A percentile compares a stretch with the other conserved stretches of the same genome.
Evolutionary conservation across 2,329 filamentous ascomycete species (phyloP).

Genomic region (Colletotrichum godetiae): DNA sequence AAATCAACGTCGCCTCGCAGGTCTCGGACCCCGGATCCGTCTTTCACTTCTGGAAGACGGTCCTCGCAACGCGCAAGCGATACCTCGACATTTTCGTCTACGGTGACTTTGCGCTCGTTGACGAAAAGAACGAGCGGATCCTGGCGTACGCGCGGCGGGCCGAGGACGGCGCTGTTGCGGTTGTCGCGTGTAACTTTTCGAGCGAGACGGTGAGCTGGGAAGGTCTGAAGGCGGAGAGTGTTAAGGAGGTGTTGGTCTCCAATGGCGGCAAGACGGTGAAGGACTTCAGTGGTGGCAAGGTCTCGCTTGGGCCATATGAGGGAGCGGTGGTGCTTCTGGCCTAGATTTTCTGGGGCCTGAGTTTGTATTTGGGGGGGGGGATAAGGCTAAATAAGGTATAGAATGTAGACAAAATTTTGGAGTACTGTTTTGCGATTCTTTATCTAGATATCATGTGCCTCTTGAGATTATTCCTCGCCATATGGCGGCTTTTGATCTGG

Average conservation of each 20-base stretch:
- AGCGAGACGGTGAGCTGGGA: constrained; percentile 46
- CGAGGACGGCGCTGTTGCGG: constrained; percentile 44
- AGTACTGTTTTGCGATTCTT: background rate
- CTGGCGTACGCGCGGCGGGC: constrained; percentile 52
- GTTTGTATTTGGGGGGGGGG: background rate
- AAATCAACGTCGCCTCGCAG: constrained; percentile 72
- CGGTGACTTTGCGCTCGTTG: constrained; percentile 61
- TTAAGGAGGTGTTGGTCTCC: constrained; percentile 49
- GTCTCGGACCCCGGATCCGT: constrained; percentile 59
- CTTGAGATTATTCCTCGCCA: background rate
- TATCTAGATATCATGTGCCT: too few species aligned
- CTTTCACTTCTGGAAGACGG: constrained; percentile 70
- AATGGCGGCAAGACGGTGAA: constrained; percentile 43
- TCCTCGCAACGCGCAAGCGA: constrained; percentile 70
- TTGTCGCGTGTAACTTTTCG: constrained; percentile 54
- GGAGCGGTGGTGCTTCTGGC: constrained; percentile 47
- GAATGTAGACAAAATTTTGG: background rate
- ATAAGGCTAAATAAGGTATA: background rate
- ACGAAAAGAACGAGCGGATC: constrained; percentile 48
- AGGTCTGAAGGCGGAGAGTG: constrained; percentile 38
- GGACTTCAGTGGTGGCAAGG: constrained; percentile 41
- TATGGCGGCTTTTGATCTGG: background rate
- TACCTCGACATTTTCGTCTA: constrained; percentile 74
- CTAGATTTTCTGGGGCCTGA: background rate
- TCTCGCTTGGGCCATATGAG: constrained; percentile 51